Percentiles rank a stretch among this genome's conserved stretches.
Conservation (phyloP, 2,329 filamentous ascomycete genomes). For the Helotiales sp. region DNA sequence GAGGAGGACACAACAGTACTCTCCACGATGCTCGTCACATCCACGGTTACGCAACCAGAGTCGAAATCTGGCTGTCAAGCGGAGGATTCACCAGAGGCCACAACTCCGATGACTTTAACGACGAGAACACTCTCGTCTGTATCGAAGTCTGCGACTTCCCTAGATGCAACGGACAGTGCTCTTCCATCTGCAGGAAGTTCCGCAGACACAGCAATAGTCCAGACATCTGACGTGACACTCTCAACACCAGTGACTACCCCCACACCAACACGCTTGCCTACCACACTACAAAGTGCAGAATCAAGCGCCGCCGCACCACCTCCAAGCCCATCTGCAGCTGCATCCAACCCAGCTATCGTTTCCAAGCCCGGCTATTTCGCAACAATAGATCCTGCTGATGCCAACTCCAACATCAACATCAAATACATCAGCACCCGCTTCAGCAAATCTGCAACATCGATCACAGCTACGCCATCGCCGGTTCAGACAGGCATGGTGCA, state of each 20-base stretch:
- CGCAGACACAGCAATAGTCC: neutral
- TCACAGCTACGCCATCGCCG: neutral
- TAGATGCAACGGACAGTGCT: too few relatives aligned
- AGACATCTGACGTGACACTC: neutral
- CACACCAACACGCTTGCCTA: neutral
- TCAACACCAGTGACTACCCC: neutral
- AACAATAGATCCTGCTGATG: neutral
- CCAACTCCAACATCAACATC: neutral
- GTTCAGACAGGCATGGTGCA: neutral
- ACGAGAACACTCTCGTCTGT: neutral
- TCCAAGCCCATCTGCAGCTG: neutral
- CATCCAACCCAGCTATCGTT: neutral
- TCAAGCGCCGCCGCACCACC: neutral
- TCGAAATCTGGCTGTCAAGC: neutral
- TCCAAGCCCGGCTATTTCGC: neutral
- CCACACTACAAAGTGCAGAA: neutral
- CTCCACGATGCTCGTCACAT: neutral
- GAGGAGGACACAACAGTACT: neutral
- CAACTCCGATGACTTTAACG: neutral
- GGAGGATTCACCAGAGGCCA: neutral
- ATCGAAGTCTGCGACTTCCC: too few relatives aligned
- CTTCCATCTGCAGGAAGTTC: neutral
- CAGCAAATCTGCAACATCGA: neutral
- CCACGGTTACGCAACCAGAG: neutral
- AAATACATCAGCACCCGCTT: neutral